Evolutionary conservation across 2,329 filamentous ascomycete genomes (phyloP), one percentile per base, ranked within the genome.

Genomic region (Colletotrichum kahawae): DNA sequence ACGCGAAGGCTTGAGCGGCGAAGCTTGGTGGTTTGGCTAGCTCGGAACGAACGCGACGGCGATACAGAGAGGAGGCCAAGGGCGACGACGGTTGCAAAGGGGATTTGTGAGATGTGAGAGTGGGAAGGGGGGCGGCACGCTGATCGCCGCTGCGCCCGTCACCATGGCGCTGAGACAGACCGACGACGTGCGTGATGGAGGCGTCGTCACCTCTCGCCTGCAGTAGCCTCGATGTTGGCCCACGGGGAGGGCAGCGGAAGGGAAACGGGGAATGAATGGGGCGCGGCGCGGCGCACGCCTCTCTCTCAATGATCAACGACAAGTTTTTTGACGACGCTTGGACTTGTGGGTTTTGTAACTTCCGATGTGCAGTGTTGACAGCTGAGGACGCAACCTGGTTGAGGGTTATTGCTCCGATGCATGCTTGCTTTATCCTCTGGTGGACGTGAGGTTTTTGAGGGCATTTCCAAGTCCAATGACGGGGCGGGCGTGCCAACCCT

Each of bases 121-220:
- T 13, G n/a, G 16, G 18, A 14, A 13, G 10, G 31, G 7, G 18
- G 18, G 16, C n/a, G 29, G 29, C 43, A 48, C 43, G 62, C 27
- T 70, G 68, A 71, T 71, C 68, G 24, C 31, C 68, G 62, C 68
- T 71, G 43, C 68, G 62, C 14, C 57, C 38, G 68, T 36, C 38
- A 38, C 63, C 68, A 66, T 71, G 68, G 59, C 68, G 68, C 59
- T 65, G 68, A 66, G 68, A 71, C 57, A 70, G 59, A 27, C 10
- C 48, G 43, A 29, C 62, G 68, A 69, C 27, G 34, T 69, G n/a
- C 67, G 27, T 54, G 67, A 48, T 64, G 57, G 21, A 64, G 54
- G 27, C 43, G 29, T 43, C 21, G 10, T 27, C 14, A 12, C 54
- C 10, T 33, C 56, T 60, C 56, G 56, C 34, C 48, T 68, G 66